Base-by-base conservation (phyloP, 23 red algal species). In the Gracilaria gracilis region DNA sequence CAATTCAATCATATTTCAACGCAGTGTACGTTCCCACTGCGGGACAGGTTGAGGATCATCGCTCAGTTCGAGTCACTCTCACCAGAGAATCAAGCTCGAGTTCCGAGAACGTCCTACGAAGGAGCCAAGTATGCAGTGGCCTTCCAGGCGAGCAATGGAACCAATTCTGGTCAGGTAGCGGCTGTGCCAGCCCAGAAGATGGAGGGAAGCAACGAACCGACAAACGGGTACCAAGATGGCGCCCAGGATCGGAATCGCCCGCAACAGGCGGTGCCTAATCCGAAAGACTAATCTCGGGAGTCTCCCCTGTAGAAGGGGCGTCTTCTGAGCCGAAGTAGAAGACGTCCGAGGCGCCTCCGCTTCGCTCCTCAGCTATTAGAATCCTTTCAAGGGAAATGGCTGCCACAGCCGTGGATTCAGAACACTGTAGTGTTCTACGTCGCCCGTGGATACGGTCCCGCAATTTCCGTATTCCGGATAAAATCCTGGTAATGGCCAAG, bases 391-490 rank as follows among this genome's bases (percentile, higher is more conserved):
- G 62, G 27, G 32, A 31, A 13, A 67, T 67, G 24, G 62, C 62
- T 31, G 62, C 62, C 62, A 67, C 62, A 28, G 62, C 33, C 16
- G 62, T 67, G 62, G 62, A 67, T 67, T 67, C 62, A 21, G 24
- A 67, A 67, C 62, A 67, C 62, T 21, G 2, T 31, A 2, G 62
- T 67, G 62, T 67, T 67, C 11, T 67, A 34, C 24, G 62, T 67
- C 62, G 62, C 16, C 62, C 62, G 28, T 67, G 62, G 62, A 15
- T 67, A 67, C 62, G 62, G 62, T 28, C 62, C 62, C 33, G 62
- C 1, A 67, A 31, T 36, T 21, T 31, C 25, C 62, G 62, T 67
- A 2, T 33, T 21, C 62, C 62, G 24, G 25, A 67, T 67, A 28
- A 9, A 67, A 67, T 67, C 16, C 62, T 67, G 62, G 62, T 67